These are phyloP conservation scores for Boletus huronensis DNA, from an alignment of 768 basidiomycete species.

Conservation along the genomic window DNA sequence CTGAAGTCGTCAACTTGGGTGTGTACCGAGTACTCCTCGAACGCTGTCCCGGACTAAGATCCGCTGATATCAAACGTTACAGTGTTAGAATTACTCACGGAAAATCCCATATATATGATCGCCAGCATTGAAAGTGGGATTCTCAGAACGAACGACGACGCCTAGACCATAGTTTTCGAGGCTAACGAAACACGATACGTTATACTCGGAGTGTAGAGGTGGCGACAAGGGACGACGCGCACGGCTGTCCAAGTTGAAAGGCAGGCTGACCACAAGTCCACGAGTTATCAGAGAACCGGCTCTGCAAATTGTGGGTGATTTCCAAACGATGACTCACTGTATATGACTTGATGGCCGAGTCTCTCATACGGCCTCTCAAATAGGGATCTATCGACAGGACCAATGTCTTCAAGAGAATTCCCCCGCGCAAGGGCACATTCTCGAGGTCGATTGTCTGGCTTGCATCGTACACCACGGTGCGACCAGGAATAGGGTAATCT, in stretches of 20 bases:
- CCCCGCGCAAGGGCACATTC: slow-evolving; percentile 40
- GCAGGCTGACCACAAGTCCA: not conserved
- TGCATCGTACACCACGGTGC: slow-evolving; percentile 46
- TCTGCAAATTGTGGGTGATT: not conserved
- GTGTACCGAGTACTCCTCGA: slow-evolving; percentile 17
- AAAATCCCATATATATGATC: slow-evolving; percentile 26
- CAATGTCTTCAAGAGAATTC: slow-evolving; percentile 49
- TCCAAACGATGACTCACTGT: slow-evolving; percentile 1
- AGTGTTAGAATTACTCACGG: slow-evolving; percentile 34
- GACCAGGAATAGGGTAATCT: slow-evolving; percentile 41
- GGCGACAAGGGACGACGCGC: not conserved
- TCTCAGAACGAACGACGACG: slow-evolving; percentile 22
- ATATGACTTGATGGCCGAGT: slow-evolving; percentile 7
- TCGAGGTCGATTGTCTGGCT: slow-evolving; percentile 49
- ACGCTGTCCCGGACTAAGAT: slow-evolving; percentile 36
- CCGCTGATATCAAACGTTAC: slow-evolving; percentile 34
- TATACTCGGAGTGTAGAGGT: too few relatives aligned
- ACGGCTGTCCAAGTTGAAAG: slow-evolving; percentile 18
- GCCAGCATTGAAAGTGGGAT: not conserved
- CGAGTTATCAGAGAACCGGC: not conserved
- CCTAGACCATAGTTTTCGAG: slow-evolving; percentile 39
- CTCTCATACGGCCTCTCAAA: slow-evolving; percentile 41
- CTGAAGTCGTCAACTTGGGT: not conserved
- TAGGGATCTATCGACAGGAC: slow-evolving; percentile 48
- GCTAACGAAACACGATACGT: not conserved